phyloP scores from a whole-genome alignment of 371 early-diverging fungal species.

The Vairimorpha necatrix region DNA sequence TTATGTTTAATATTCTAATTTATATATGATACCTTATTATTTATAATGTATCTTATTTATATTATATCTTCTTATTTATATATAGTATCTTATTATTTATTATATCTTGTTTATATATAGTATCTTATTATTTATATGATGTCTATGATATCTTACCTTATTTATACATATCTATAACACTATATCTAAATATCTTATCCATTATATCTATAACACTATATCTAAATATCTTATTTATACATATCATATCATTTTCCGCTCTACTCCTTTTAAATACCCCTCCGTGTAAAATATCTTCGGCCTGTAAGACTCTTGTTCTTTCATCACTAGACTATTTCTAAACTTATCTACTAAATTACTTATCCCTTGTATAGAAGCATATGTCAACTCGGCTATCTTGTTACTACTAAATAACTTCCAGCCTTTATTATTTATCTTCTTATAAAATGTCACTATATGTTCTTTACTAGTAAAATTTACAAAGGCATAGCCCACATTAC shows the following conservation, averaged over 20 bases:
- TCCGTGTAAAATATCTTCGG: constrained; percentile 58
- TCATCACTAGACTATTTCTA: constrained; percentile 68
- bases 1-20: background rate
- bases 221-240: too few species aligned
- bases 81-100: too few species aligned
- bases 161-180: too few species aligned
- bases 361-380: constrained; percentile 80
- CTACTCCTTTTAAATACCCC: constrained; percentile 47
- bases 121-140: too few species aligned
- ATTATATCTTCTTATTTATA: too few species aligned
- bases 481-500: constrained; percentile 80
- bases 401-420: constrained; percentile 77
- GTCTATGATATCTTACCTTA: too few species aligned
- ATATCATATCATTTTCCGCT: constrained; percentile 10
- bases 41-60: too few species aligned
- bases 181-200: too few species aligned
- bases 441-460: constrained; percentile 70
- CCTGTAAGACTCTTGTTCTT: constrained; percentile 40
- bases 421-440: constrained; percentile 71
- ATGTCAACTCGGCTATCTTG: constrained; percentile 74
- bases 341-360: constrained; percentile 74
- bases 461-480: constrained; percentile 73
- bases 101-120: too few species aligned
- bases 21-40: too few species aligned
- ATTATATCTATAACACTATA: too few species aligned